A percentile compares a stretch with the other conserved stretches of the same genome.
These are phyloP conservation scores for Athelia psychrophila DNA, from an alignment of 1,284 basidiomycete genomes.

Conservation along the genomic window DNA sequence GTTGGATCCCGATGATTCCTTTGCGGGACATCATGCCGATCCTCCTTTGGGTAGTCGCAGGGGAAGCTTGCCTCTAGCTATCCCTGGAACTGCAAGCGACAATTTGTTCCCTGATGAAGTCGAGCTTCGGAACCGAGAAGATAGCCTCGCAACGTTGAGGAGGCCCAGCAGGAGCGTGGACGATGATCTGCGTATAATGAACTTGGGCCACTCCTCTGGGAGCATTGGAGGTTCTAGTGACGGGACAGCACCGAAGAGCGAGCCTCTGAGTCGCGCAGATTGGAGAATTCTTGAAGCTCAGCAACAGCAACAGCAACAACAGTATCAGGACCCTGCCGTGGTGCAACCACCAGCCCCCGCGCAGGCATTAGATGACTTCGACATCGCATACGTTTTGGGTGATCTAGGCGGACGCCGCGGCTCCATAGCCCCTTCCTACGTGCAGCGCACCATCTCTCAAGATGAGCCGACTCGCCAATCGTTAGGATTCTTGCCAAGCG, in stretches of 20 bases:
- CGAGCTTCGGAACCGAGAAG: conserved; percentile 38
- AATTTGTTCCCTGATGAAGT: conserved; percentile 6
- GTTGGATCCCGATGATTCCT: background rate
- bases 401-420: conserved; percentile 19
- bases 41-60: conserved; percentile 20
- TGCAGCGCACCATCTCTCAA: conserved; percentile 2
- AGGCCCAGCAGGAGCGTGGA: conserved; percentile 53
- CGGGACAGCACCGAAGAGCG: conserved; percentile 41
- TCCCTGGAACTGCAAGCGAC: conserved; percentile 28
- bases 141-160: conserved; percentile 45
- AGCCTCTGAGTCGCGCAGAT: conserved; percentile 35
- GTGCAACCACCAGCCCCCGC: conserved; percentile 8
- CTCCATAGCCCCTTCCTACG: conserved; percentile 10
- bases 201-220: conserved; percentile 15
- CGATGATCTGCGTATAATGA: conserved; percentile 34
- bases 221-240: conserved; percentile 18
- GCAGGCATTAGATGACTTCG: conserved; percentile 20
- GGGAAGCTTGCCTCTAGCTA: conserved; percentile 44
- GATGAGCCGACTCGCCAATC: conserved; percentile 10
- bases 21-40: background rate
- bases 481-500: conserved; percentile 13
- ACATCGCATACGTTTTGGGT: conserved; percentile 27
- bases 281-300: conserved; percentile 37
- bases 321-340: conserved; percentile 18
- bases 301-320: conserved; percentile 13